Conservation (phyloP, 345 rosid genomes). For the Syzygium jambos region DNA sequence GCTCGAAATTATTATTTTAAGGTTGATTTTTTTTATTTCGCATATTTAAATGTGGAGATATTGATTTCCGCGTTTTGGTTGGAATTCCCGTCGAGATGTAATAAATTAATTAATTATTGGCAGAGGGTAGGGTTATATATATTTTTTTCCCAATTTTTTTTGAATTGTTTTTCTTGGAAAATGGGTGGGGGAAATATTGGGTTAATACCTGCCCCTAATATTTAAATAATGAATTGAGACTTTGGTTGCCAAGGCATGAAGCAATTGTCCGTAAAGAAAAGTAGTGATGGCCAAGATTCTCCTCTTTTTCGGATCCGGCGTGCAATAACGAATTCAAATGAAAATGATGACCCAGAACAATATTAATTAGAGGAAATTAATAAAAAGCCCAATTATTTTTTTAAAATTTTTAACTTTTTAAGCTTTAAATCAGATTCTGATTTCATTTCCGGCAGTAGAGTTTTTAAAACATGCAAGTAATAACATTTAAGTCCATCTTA, state of each 20-base stretch:
- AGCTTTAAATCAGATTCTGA: not conserved
- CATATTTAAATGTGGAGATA: not conserved
- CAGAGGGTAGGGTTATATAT: not conserved
- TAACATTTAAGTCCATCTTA: not conserved
- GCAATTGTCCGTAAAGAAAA: not conserved
- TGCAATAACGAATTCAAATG: not conserved
- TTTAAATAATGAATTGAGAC: not conserved
- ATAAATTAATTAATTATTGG: not conserved
- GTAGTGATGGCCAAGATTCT: not conserved
- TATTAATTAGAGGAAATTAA: not conserved
- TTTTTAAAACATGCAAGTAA: not conserved
- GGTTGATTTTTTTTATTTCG: not conserved
- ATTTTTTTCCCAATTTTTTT: not conserved
- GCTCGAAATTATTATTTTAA: not conserved
- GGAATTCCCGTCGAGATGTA: not conserved
- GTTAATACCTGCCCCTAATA: not conserved
- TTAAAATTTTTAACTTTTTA: not conserved
- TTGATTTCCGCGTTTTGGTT: conserved; percentile 4
- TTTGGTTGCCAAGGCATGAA: conserved; percentile 3
- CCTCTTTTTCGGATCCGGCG: not conserved
- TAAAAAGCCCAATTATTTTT: not conserved
- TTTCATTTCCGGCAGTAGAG: not conserved
- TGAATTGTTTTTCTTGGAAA: not conserved
- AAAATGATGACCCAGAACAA: not conserved
- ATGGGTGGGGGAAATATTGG: not conserved